A percentile compares a stretch with the other conserved stretches of the same genome.
phyloP scores from a whole-genome alignment of 495 filamentous ascomycete species.

The Terfezia boudieri region DNA sequence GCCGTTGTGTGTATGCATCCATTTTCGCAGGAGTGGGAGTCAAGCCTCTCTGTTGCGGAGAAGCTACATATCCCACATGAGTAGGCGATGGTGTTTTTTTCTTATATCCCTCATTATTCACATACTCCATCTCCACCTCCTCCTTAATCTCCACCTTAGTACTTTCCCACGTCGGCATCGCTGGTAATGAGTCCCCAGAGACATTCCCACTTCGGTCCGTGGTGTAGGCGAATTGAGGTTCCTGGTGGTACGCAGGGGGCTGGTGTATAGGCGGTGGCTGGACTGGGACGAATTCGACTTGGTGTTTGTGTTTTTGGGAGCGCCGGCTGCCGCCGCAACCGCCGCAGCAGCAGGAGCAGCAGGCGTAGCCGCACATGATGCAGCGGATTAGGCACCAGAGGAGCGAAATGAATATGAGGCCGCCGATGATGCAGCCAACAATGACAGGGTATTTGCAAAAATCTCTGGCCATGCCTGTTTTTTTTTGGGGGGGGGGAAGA shows the following conservation, averaged over 20 bases:
- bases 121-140: slow-evolving; percentile 7
- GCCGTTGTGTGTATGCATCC: too few species aligned
- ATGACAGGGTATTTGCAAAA: slow-evolving; percentile 16
- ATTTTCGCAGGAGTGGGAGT: neutral
- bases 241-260: slow-evolving; percentile 3
- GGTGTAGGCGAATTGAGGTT: slow-evolving; percentile 12
- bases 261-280: slow-evolving; percentile 3
- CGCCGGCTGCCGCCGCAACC: slow-evolving; percentile 9
- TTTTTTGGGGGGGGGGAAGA: neutral
- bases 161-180: slow-evolving; percentile 12
- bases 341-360: slow-evolving; percentile 16
- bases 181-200: slow-evolving; percentile 11
- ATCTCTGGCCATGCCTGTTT: slow-evolving; percentile 7
- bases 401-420: slow-evolving; percentile 7
- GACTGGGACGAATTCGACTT: neutral
- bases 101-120: neutral
- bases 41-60: neutral
- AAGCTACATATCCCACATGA: neutral
- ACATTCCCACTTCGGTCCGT: neutral
- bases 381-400: slow-evolving; percentile 15
- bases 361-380: slow-evolving; percentile 11
- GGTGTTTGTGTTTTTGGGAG: slow-evolving; percentile 1
- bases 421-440: slow-evolving; percentile 12
- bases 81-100: neutral
- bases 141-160: slow-evolving; percentile 8